These are phyloP conservation scores for Spongiforma sp. DNA, from an alignment of 1,284 basidiomycete genomes.

Conservation along the genomic window DNA sequence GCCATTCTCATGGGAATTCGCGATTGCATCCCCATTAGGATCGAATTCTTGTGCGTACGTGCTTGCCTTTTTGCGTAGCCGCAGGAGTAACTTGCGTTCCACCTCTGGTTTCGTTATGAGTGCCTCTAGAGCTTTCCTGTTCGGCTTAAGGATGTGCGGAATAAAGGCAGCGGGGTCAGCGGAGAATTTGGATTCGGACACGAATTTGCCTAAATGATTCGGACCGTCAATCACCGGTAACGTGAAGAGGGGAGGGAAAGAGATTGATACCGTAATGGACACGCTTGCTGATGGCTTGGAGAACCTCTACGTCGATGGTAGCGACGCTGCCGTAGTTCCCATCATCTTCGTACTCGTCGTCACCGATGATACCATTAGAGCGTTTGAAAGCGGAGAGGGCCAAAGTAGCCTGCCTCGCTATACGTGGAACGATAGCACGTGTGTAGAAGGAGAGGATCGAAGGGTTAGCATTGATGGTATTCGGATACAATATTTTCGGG, in stretches of 20 bases:
- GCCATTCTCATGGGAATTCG: slow-evolving; percentile 32
- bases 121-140: slow-evolving; percentile 76
- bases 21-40: slow-evolving; percentile 65
- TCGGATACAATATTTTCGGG: slow-evolving; percentile 83
- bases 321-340: slow-evolving; percentile 98
- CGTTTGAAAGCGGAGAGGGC: slow-evolving; percentile 65
- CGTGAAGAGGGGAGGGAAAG: slow-evolving; percentile 28
- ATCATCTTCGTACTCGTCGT: slow-evolving; percentile 81
- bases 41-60: slow-evolving; percentile 94
- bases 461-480: slow-evolving; percentile 86
- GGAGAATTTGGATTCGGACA: slow-evolving; percentile 96
- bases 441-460: slow-evolving; percentile 93
- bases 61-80: slow-evolving; percentile 90
- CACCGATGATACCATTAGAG: slow-evolving; percentile 66
- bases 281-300: slow-evolving; percentile 93
- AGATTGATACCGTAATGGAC: slow-evolving; percentile 89
- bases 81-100: slow-evolving; percentile 84
- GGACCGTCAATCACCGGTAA: slow-evolving; percentile 5
- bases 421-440: slow-evolving; percentile 80
- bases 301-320: slow-evolving; percentile 92
- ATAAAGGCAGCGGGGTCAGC: slow-evolving; percentile 88
- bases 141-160: slow-evolving; percentile 84
- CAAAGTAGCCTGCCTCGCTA: slow-evolving; percentile 74
- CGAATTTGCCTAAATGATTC: slow-evolving; percentile 85
- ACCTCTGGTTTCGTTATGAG: slow-evolving; percentile 98